These are phyloP conservation scores for Aspergillus ellipticus DNA, from an alignment of 495 filamentous ascomycete genomes.

Conservation along the genomic window DNA sequence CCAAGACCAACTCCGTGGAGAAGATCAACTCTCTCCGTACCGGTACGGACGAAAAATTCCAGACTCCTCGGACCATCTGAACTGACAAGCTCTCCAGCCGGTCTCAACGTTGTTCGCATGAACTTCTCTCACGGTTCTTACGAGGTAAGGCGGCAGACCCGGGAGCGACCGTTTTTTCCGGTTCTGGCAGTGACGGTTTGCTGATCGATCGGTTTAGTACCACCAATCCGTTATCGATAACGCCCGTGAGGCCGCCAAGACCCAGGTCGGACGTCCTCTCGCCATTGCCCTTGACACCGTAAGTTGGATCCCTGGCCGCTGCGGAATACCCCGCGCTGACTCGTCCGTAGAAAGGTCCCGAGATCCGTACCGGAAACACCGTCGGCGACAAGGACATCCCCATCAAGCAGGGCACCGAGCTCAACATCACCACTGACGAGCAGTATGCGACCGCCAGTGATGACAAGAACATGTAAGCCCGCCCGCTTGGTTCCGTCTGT, in stretches of 20 bases:
- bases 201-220: conserved; percentile 47
- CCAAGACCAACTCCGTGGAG: conserved; percentile 97
- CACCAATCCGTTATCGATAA: conserved; percentile 97
- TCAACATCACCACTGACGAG: conserved; percentile 98
- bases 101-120: conserved; percentile 97
- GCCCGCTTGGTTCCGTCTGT: neutral
- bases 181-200: neutral
- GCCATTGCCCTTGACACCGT: conserved; percentile 96
- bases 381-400: conserved; percentile 78
- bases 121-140: conserved; percentile 99
- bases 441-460: conserved; percentile 80
- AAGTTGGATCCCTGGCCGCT: conserved; percentile 20
- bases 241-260: conserved; percentile 75
- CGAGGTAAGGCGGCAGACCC: conserved; percentile 53
- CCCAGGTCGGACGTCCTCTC: conserved; percentile 74
- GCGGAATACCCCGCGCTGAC: conserved; percentile 4
- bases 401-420: conserved; percentile 71
- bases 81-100: conserved; percentile 49
- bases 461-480: conserved; percentile 84
- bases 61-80: neutral
- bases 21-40: conserved; percentile 89
- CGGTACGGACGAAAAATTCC: conserved; percentile 34
- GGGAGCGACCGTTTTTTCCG: neutral
- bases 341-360: conserved; percentile 76
- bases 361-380: conserved; percentile 97